These are phyloP conservation scores for Lepraria neglecta DNA, from an alignment of 495 filamentous ascomycete species.

Conservation along the genomic window DNA sequence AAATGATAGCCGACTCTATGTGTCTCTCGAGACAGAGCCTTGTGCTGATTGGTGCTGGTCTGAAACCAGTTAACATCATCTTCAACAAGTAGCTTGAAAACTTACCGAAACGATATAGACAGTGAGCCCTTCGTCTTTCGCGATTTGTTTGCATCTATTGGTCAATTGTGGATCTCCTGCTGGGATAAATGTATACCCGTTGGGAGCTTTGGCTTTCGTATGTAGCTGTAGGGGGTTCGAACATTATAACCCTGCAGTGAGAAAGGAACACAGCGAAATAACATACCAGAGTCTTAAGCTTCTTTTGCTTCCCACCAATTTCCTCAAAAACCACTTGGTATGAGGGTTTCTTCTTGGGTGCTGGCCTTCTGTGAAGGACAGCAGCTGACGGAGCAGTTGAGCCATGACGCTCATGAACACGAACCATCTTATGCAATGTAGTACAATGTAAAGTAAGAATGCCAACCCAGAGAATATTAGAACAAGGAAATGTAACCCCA, in stretches of 20 bases:
- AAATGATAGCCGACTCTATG: slow-evolving; percentile 80
- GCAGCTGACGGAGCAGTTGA: slow-evolving; percentile 21
- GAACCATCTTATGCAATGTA: slow-evolving; percentile 9
- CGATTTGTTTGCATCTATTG: slow-evolving; percentile 70
- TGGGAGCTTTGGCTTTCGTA: slow-evolving; percentile 52
- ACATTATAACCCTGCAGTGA: not conserved
- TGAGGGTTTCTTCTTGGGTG: slow-evolving; percentile 38
- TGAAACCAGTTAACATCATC: slow-evolving; percentile 25
- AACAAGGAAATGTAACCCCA: not conserved
- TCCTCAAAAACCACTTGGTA: slow-evolving; percentile 55
- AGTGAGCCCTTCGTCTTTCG: slow-evolving; percentile 57
- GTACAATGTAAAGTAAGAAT: not conserved
- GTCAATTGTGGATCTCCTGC: slow-evolving; percentile 72
- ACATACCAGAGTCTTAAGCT: slow-evolving; percentile 52
- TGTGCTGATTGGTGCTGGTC: slow-evolving; percentile 43
- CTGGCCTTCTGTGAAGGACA: slow-evolving; percentile 20
- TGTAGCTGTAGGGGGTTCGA: slow-evolving; percentile 39
- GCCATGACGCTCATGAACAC: slow-evolving; percentile 23
- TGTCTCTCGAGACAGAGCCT: slow-evolving; percentile 57
- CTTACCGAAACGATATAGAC: slow-evolving; percentile 74
- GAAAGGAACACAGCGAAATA: not conserved
- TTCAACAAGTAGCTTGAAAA: not conserved
- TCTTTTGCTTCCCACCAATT: slow-evolving; percentile 55
- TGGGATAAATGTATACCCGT: slow-evolving; percentile 80
- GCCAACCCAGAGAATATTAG: not conserved